These are phyloP conservation scores for Yarrowia sp. DNA, from an alignment of 805 yeast species.

Conservation along the genomic window DNA sequence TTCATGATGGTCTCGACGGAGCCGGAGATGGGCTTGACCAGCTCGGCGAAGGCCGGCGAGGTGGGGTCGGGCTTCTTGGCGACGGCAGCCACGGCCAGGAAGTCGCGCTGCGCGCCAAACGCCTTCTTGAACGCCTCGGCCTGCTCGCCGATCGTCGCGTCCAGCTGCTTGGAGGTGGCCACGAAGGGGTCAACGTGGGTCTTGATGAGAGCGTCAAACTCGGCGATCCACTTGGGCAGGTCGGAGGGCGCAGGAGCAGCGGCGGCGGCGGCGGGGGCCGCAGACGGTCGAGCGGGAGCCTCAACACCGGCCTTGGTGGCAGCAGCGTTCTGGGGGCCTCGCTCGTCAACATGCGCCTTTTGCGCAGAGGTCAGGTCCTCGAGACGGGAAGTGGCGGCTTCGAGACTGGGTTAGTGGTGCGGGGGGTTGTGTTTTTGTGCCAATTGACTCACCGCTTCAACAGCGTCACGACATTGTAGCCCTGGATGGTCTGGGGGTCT, in stretches of 20 bases:
- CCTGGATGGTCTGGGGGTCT: conserved; percentile 49
- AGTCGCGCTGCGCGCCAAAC: conserved; percentile 55
- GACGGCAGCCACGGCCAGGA: conserved; percentile 57
- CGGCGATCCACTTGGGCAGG: conserved; percentile 39
- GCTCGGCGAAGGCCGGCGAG: conserved; percentile 53
- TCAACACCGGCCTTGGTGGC: conserved; percentile 30
- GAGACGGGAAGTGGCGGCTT: conserved; percentile 88
- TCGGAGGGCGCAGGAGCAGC: conserved; percentile 29
- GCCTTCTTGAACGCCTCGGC: conserved; percentile 43
- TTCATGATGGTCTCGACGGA: conserved; percentile 56
- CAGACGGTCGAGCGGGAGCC: conserved; percentile 31
- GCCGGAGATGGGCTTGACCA: conserved; percentile 68
- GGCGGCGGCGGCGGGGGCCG: conserved; percentile 31
- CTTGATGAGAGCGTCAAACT: conserved; percentile 54
- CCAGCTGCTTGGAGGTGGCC: conserved; percentile 51
- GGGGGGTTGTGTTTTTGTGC: background rate
- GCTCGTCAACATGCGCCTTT: conserved; percentile 48
- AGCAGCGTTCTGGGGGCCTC: conserved; percentile 27
- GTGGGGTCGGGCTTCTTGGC: conserved; percentile 64
- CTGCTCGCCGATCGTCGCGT: conserved; percentile 56
- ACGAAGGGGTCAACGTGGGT: conserved; percentile 61
- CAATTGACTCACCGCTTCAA: conserved; percentile 52
- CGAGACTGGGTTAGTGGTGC: conserved; percentile 58
- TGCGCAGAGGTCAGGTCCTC: conserved; percentile 85
- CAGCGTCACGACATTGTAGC: conserved; percentile 82